A percentile compares a stretch with the other conserved stretches of the same genome.
These are phyloP conservation scores for Penicillium antarcticum DNA, from an alignment of 495 filamentous ascomycete species.

Conservation along the genomic window DNA sequence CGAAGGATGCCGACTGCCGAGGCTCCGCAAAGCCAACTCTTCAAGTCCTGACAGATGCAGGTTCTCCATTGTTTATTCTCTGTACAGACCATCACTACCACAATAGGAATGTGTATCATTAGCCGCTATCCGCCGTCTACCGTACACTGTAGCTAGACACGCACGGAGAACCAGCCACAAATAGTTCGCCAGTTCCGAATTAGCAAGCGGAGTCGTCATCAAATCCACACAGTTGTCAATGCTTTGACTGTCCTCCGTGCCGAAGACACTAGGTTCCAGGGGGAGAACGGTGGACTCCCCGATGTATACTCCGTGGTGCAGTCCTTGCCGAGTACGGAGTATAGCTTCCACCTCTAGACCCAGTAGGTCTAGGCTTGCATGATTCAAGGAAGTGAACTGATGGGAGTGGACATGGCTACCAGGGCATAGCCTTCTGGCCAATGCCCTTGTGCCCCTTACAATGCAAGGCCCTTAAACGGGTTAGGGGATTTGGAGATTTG, in stretches of 20 bases:
- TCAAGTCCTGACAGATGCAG: background rate
- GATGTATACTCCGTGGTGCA: background rate
- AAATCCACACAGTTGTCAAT: background rate
- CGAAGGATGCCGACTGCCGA: background rate
- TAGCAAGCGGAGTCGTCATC: background rate
- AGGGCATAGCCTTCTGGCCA: slow-evolving; percentile 3
- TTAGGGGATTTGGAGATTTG: background rate
- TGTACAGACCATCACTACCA: background rate
- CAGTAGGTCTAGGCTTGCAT: background rate
- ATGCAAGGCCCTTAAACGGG: background rate
- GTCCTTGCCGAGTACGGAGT: background rate
- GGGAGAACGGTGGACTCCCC: background rate
- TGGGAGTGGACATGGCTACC: background rate
- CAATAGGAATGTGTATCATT: background rate
- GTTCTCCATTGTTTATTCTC: background rate
- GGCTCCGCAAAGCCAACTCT: background rate
- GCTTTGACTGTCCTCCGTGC: too few species aligned
- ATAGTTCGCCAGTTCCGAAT: background rate
- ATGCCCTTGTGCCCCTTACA: slow-evolving; percentile 10
- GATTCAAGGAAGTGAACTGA: background rate
- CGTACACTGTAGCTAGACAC: background rate
- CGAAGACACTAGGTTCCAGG: background rate
- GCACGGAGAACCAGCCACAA: background rate
- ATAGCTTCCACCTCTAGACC: slow-evolving; percentile 1
- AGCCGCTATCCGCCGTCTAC: too few species aligned